Evolutionary conservation across 2,329 filamentous ascomycete genomes (phyloP).

Genomic region (Fusarium sp.): DNA sequence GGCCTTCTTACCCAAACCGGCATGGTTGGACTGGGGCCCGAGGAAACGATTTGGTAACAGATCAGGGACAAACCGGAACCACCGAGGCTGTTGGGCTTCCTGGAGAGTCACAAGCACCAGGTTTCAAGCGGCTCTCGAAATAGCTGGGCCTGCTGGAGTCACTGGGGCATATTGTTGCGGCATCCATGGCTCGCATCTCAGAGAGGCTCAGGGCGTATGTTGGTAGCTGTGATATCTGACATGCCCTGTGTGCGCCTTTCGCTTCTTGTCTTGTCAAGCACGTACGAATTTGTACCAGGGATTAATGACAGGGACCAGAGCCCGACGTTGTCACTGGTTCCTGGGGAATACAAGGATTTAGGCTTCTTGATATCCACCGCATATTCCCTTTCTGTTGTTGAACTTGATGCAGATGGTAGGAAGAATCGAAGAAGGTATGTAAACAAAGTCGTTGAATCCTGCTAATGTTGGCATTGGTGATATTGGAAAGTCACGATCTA

Average conservation of each 20-base stretch:
- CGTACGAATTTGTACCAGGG: conserved; percentile 18
- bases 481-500: background rate
- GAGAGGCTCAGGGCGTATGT: conserved; percentile 25
- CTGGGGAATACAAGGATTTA: conserved; percentile 25
- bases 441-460: background rate
- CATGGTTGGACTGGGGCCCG: conserved; percentile 30
- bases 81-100: conserved; percentile 27
- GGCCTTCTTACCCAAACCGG: conserved; percentile 34
- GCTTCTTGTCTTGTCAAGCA: conserved; percentile 3
- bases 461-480: background rate
- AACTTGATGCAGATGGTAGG: background rate
- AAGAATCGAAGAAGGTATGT: background rate
- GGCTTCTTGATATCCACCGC: conserved; percentile 1
- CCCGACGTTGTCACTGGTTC: conserved; percentile 26
- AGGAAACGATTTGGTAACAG: conserved; percentile 47
- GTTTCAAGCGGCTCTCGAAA: conserved; percentile 25
- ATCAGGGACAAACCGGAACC: conserved; percentile 42
- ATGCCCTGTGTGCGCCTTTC: conserved; percentile 30
- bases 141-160: conserved; percentile 17
- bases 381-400: background rate
- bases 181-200: conserved; percentile 20
- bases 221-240: conserved; percentile 17
- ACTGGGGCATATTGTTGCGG: conserved; percentile 20
- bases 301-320: conserved; percentile 9
- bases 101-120: conserved; percentile 31